Base-by-base conservation (phyloP, 441 rosid species). In the Gossypium gossypioides region DNA sequence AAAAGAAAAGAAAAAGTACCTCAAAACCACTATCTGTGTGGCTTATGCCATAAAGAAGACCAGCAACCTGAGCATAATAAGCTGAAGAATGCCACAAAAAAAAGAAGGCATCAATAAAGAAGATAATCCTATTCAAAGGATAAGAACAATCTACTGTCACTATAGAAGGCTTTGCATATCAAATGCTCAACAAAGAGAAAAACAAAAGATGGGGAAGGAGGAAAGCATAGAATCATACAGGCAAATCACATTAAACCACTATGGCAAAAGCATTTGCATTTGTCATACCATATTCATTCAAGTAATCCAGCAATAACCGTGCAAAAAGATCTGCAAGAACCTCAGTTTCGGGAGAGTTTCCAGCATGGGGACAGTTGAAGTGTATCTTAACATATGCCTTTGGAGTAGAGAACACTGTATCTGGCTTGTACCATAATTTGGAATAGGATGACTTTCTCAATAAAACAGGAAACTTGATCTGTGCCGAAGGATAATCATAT, bases 381-480 rank as follows among this genome's bases (percentile, higher is more conserved):
- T 89, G 85, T 75, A 94, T 84, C 76, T 56, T 86, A 27, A 92
- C 84, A 67, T 73, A 86, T 51, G 96, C 96, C 85, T 92, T 94
- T 1, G 99, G 99, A 9, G 80, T 80, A 74, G 68, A 84, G 86
- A 94, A 94, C 75, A 74, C 77, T 72, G 89, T 90, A 73, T 92
- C 97, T 57, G 99, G 96, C 84, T 89, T 94, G 84, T 84, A 86
- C 99, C 99, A 94, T 72, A 89, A 73, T 34, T 83, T 88, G 51
- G 97, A 90, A 81, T 72, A 84, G 61, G 85, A 13, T 44, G 97
- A 81, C 83, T 85, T 87, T 61, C 93, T 87, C 67, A 88, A 72
- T 46, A 92, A 75, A 81, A 87, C 79, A 25, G 99, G 99, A 70
- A 74, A 82, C 50, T 72, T 78, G 27, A 78, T 85, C 96, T 89